Base-by-base conservation (phyloP, 2,329 filamentous ascomycete genomes). In the Cryphonectria carpinicola region DNA sequence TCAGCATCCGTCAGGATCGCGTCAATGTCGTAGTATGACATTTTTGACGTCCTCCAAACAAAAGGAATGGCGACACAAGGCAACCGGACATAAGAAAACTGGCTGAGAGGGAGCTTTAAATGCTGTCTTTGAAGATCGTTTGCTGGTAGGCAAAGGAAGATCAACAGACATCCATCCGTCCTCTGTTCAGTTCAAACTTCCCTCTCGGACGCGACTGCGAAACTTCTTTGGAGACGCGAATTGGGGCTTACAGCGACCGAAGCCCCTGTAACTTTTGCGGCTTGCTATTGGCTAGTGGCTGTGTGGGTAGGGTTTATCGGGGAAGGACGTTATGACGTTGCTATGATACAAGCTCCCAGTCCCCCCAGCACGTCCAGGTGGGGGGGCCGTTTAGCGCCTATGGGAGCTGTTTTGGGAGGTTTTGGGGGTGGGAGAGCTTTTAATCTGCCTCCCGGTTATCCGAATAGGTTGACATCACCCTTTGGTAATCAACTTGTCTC, bases 1-100 rank as follows among this genome's bases (percentile, higher is more conserved):
- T 95, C 93, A 65, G 93, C 90, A 80, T 96, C 93, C 13, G 93
- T 96, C 61, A 96, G 87, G 82, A 97, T 96, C 72, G 92, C 87
- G 76, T 95, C 91, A 70, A 95, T 88, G 79, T 94, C 91, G 84
- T 96, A 97, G 84, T 97, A 97, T 52, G 92, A 93, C 89, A 91
- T 87, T 49, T 49, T 14, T 72, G 60, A 8, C 22, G 39, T 46
- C 62, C 4, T 11, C 25, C 22, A 25, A 25, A 10, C 11, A 25
- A n/a, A 25, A 28, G 3, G 19, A 32, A 19, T 3, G 28, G 25
- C 28, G 25, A n/a, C 6, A n/a, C 32, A n/a, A 11, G 19, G 6
- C 13, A 58, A 8, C 2, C 54, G 14, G 19, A 7, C 52, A 58
- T n/a, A 19, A 5, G 1, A 19, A 14, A 32, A 8, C 14, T 8